Conservation (phyloP, 768 basidiomycete genomes). For the Gautieria morchelliformis region DNA sequence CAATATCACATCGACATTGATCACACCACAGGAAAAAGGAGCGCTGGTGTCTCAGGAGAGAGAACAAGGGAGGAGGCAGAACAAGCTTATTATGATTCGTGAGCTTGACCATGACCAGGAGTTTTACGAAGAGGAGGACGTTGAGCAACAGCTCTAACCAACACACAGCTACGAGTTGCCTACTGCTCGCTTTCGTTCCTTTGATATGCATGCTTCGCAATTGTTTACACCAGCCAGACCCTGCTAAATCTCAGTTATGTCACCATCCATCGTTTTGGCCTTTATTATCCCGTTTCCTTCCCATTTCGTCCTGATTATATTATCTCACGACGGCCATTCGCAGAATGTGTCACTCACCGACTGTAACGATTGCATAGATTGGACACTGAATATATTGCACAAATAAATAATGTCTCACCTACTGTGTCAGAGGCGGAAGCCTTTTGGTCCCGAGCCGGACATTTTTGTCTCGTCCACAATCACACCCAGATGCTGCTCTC, state of each 20-base stretch:
- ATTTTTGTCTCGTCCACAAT: too few species aligned
- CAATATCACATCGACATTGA: not conserved
- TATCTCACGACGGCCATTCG: not conserved
- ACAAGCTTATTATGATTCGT: not conserved
- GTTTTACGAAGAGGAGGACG: not conserved
- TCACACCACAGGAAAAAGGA: not conserved
- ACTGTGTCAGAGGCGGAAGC: too few species aligned
- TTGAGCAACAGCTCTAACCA: slow-evolving; percentile 1
- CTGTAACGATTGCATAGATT: not conserved
- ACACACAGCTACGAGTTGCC: not conserved
- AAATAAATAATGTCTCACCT: too few species aligned
- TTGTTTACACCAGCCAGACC: not conserved
- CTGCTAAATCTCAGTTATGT: not conserved
- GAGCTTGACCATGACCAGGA: not conserved
- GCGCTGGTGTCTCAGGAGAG: not conserved
- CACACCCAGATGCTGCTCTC: too few species aligned
- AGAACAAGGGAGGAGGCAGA: not conserved
- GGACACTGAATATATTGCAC: not conserved
- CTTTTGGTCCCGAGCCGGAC: too few species aligned
- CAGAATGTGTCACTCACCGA: not conserved
- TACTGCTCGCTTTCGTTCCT: not conserved
- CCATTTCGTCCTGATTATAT: not conserved
- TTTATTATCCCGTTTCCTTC: not conserved
- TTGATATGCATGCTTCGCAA: not conserved
- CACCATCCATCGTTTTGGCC: not conserved